phyloP scores from a whole-genome alignment of 2,329 filamentous ascomycete genomes.

The Pezicula neosporulosa region DNA sequence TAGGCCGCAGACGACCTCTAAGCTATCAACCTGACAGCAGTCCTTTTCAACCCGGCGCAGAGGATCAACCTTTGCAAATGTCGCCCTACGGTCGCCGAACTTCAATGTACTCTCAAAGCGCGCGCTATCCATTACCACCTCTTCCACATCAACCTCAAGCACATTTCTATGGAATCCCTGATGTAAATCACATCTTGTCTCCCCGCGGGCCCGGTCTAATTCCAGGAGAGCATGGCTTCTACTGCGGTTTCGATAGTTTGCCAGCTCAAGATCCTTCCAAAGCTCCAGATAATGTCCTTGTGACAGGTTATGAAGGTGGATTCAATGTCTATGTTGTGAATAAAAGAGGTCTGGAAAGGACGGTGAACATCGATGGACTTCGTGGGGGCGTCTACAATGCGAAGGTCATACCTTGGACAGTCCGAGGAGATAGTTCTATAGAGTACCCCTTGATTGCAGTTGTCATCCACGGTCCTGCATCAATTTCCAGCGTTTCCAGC shows the following conservation, averaged over 20 bases:
- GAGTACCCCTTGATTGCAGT: slow-evolving; percentile 74
- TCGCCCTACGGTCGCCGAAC: slow-evolving; percentile 40
- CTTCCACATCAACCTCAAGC: slow-evolving; percentile 72
- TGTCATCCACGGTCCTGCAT: slow-evolving; percentile 74
- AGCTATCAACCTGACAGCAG: slow-evolving; percentile 44
- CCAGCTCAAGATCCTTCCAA: slow-evolving; percentile 28
- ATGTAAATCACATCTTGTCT: slow-evolving; percentile 60
- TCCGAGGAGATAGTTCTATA: slow-evolving; percentile 47
- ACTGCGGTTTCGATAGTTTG: slow-evolving; percentile 77
- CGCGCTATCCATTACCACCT: slow-evolving; percentile 54
- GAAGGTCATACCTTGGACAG: slow-evolving; percentile 73
- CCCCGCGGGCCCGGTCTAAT: slow-evolving; percentile 50
- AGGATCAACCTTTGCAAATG: slow-evolving; percentile 45
- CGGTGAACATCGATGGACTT: slow-evolving; percentile 71
- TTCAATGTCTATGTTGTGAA: slow-evolving; percentile 73
- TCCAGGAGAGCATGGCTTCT: slow-evolving; percentile 68
- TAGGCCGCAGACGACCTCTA: slow-evolving; percentile 41
- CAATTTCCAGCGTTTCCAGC: slow-evolving; percentile 25
- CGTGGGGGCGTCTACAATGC: slow-evolving; percentile 77
- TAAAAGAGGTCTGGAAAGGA: slow-evolving; percentile 65
- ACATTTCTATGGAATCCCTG: slow-evolving; percentile 73
- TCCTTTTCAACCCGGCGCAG: slow-evolving; percentile 28
- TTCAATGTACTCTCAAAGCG: slow-evolving; percentile 49
- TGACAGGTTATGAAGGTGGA: slow-evolving; percentile 78
- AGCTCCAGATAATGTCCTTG: slow-evolving; percentile 57